Evolutionary conservation across 306 rosid species (phyloP).

Genomic region (Lupinus albus): DNA sequence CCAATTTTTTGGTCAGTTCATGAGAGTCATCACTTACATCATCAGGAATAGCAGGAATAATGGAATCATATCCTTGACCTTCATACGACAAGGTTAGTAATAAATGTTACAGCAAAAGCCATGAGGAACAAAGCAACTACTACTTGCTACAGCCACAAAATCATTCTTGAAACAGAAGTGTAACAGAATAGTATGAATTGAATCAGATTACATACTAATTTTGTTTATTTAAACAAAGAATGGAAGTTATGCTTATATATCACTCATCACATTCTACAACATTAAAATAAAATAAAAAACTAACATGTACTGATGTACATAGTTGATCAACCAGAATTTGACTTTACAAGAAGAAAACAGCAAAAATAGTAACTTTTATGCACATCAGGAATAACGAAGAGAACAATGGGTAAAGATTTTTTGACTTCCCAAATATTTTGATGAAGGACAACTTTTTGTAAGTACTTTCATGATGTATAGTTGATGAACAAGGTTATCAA

Average conservation of each 20-base stretch:
- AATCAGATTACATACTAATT: not conserved
- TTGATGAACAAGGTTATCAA: too few relatives aligned
- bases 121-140: not conserved
- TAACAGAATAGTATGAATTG: not conserved
- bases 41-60: constrained; percentile 72
- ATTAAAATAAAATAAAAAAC: too few relatives aligned
- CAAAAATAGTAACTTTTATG: not conserved
- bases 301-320: too few relatives aligned
- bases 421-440: not conserved
- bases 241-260: too few relatives aligned
- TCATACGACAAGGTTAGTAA: constrained; percentile 33
- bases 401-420: constrained; percentile 8
- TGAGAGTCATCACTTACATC: constrained; percentile 58
- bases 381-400: constrained; percentile 10
- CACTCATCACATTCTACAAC: too few relatives aligned
- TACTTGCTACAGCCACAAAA: not conserved
- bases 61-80: constrained; percentile 88
- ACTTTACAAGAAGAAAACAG: not conserved
- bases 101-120: not conserved
- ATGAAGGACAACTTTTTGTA: constrained; percentile 24
- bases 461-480: constrained; percentile 29
- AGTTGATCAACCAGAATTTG: too few relatives aligned
- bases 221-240: not conserved
- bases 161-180: not conserved
- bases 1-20: constrained; percentile 58